These are phyloP conservation scores for Fusarium verrucosum DNA, from an alignment of 2,329 filamentous ascomycete species.

Conservation along the genomic window DNA sequence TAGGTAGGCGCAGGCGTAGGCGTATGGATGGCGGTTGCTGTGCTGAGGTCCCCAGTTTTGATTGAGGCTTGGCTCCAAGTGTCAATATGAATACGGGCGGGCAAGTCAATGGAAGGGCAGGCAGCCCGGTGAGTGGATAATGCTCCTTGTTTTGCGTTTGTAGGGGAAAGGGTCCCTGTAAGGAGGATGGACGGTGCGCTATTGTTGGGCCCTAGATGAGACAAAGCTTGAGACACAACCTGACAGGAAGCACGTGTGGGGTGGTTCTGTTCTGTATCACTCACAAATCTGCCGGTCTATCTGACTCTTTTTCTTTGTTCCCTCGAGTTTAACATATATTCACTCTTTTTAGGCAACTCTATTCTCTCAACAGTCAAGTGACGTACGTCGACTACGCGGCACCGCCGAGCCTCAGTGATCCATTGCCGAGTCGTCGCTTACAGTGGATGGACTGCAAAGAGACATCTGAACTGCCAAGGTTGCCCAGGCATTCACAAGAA, in stretches of 20 bases:
- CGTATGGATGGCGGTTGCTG: constrained; percentile 12
- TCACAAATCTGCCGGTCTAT: not conserved
- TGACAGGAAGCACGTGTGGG: not conserved
- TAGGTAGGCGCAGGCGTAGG: constrained; percentile 24
- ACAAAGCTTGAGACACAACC: constrained; percentile 21
- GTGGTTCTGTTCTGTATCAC: no score
- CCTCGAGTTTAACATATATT: not conserved
- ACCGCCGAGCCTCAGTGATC: constrained; percentile 35
- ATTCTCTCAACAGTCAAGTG: constrained; percentile 29
- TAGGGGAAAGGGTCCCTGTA: constrained; percentile 28
- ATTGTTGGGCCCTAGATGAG: constrained; percentile 15
- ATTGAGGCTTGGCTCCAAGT: constrained; percentile 41
- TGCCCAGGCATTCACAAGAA: not conserved
- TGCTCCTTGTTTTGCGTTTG: constrained; percentile 32
- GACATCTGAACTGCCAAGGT: constrained; percentile 19
- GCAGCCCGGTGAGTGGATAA: no score
- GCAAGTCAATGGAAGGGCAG: not conserved
- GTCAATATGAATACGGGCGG: constrained; percentile 28
- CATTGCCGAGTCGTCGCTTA: constrained; percentile 13
- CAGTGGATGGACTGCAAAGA: constrained; percentile 5
- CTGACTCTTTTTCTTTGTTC: constrained; percentile 5
- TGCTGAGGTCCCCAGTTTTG: constrained; percentile 41
- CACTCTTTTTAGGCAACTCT: constrained; percentile 17
- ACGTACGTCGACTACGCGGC: constrained; percentile 38
- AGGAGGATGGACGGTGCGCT: constrained; percentile 15